Conservation (phyloP, 148 eudicot species). For the Rhododendron ferrugineum region DNA sequence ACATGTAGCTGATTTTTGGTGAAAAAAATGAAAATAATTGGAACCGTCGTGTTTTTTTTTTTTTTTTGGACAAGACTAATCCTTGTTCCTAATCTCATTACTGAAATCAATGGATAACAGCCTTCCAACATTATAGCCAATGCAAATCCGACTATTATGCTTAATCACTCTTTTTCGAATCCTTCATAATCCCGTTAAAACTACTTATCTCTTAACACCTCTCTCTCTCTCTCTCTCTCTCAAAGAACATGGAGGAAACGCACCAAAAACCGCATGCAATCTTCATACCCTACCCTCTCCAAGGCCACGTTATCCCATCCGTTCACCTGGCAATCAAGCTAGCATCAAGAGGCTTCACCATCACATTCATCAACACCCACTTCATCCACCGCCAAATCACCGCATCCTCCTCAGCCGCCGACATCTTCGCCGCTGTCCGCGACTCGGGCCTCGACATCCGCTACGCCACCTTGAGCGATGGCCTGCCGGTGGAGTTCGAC, state of each 20-base stretch:
- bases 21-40: background rate
- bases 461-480: constrained; percentile 43
- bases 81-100: background rate
- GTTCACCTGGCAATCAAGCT: constrained; percentile 52
- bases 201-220: background rate
- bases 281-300: constrained; percentile 38
- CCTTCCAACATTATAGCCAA: background rate
- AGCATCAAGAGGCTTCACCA: constrained; percentile 56
- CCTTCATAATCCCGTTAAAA: background rate
- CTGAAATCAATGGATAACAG: background rate
- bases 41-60: background rate
- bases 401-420: constrained; percentile 12
- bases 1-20: background rate
- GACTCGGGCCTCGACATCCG: constrained; percentile 45
- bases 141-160: background rate
- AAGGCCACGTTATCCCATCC: constrained; percentile 62
- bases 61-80: too few relatives aligned
- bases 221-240: constrained; percentile 25
- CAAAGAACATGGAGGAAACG: constrained; percentile 7
- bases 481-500: constrained; percentile 37
- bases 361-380: constrained; percentile 66
- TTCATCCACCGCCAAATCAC: constrained; percentile 42
- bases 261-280: constrained; percentile 49
- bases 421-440: constrained; percentile 39
- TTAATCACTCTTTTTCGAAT: background rate